Evolutionary conservation across 2,329 filamentous ascomycete genomes (phyloP).

Genomic region (Huntiella omanensis): DNA sequence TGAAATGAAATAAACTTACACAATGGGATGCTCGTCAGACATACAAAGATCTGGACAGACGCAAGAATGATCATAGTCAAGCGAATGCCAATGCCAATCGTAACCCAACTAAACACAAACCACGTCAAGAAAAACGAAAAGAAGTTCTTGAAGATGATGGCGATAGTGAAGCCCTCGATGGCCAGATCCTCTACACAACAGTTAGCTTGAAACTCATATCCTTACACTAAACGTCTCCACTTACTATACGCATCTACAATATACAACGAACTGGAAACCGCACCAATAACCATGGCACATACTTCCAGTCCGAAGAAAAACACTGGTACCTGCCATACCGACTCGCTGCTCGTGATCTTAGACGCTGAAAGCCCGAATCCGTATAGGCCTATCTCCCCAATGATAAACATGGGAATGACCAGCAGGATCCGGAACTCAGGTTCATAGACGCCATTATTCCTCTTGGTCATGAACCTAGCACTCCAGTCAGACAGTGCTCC

Average conservation of each 20-base stretch:
- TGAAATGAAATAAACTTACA: slow-evolving; percentile 39
- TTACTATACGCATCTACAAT: slow-evolving; percentile 81
- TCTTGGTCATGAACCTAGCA: slow-evolving; percentile 48
- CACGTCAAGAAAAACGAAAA: slow-evolving; percentile 77
- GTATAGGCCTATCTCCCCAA: slow-evolving; percentile 62
- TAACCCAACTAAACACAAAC: slow-evolving; percentile 69
- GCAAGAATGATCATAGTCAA: slow-evolving; percentile 49
- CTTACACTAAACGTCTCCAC: slow-evolving; percentile 18
- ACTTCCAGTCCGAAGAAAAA: slow-evolving; percentile 74
- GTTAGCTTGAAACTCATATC: not conserved
- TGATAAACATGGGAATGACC: slow-evolving; percentile 62
- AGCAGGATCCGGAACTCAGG: slow-evolving; percentile 78
- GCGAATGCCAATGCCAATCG: slow-evolving; percentile 37
- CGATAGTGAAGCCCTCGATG: slow-evolving; percentile 74
- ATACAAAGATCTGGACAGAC: slow-evolving; percentile 61
- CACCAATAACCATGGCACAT: slow-evolving; percentile 79
- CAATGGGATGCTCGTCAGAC: slow-evolving; percentile 54
- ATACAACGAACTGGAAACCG: slow-evolving; percentile 70
- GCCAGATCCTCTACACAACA: slow-evolving; percentile 46
- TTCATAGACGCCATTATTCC: slow-evolving; percentile 70
- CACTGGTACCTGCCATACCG: slow-evolving; percentile 55
- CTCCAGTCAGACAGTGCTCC: slow-evolving; percentile 57
- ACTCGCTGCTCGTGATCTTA: slow-evolving; percentile 34
- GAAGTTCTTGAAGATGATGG: slow-evolving; percentile 87
- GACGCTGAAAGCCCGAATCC: slow-evolving; percentile 62